These are phyloP conservation scores for Iris macrosiphon DNA, from an alignment of 106 monocot species.

Conservation along the genomic window DNA sequence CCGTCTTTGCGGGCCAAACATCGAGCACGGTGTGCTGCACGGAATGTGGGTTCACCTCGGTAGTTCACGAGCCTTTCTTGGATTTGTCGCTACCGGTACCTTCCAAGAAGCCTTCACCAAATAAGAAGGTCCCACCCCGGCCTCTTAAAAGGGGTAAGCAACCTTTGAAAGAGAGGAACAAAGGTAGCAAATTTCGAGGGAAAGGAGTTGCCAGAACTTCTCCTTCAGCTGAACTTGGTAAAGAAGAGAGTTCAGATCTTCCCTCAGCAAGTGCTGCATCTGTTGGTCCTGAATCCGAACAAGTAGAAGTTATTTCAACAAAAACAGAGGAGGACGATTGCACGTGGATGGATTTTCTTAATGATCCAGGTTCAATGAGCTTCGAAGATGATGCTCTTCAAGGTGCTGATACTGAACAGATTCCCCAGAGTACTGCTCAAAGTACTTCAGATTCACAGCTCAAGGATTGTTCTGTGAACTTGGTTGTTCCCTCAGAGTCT, in stretches of 20 bases:
- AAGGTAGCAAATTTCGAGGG: not conserved
- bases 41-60: slow-evolving; percentile 61
- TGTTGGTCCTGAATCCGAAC: slow-evolving; percentile 1
- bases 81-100: slow-evolving; percentile 90
- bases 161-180: slow-evolving; percentile 16
- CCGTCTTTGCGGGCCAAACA: slow-evolving; percentile 60
- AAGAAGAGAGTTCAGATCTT: not conserved
- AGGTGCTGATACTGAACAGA: slow-evolving; percentile 17
- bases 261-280: slow-evolving; percentile 18
- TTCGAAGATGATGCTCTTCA: slow-evolving; percentile 13
- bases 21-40: slow-evolving; percentile 58
- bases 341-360: slow-evolving; percentile 64
- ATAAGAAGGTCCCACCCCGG: slow-evolving; percentile 11
- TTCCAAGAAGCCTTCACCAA: slow-evolving; percentile 34
- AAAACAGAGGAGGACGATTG: not conserved
- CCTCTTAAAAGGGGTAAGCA: slow-evolving; percentile 30
- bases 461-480: slow-evolving; percentile 12
- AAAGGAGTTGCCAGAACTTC: slow-evolving; percentile 1
- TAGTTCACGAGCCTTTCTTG: slow-evolving; percentile 65
- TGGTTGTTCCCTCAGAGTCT: slow-evolving; percentile 19
- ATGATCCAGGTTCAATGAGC: too few species aligned
- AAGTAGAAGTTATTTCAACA: not conserved
- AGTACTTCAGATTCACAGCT: not conserved
- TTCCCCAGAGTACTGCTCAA: not conserved
- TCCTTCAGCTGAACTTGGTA: not conserved